These are phyloP conservation scores for Neurospora crassa DNA, from an alignment of 2,329 filamentous ascomycete species.

Conservation along the genomic window DNA sequence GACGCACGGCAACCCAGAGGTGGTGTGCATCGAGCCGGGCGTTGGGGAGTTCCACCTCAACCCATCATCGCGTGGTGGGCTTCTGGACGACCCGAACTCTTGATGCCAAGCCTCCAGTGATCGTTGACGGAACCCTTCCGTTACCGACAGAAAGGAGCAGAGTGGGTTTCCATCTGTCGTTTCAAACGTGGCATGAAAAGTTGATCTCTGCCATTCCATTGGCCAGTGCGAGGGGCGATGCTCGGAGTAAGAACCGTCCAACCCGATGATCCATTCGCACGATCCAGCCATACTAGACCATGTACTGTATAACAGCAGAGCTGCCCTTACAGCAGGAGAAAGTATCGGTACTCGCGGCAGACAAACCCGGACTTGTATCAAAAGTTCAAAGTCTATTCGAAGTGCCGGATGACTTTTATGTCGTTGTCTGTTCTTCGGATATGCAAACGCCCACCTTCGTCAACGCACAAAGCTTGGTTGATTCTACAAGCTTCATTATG, in stretches of 20 bases:
- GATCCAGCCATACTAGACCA: neutral
- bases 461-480: neutral
- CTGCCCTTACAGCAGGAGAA: neutral
- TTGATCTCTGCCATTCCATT: neutral
- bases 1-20: neutral
- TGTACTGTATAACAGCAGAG: neutral
- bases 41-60: neutral
- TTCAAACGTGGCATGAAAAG: neutral
- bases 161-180: neutral
- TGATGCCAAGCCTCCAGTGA: neutral
- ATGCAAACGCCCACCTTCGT: neutral
- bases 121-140: neutral
- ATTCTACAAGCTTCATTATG: neutral
- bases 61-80: conserved; percentile 7
- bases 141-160: neutral
- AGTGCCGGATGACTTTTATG: neutral
- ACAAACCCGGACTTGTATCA: neutral
- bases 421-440: neutral
- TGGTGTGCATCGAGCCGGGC: neutral
- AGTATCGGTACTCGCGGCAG: neutral
- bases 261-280: neutral
- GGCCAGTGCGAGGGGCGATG: neutral
- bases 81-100: neutral
- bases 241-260: neutral
- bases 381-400: neutral